A percentile compares a stretch with the other conserved stretches of the same genome.
Evolutionary conservation across 2,329 filamentous ascomycete species (phyloP).

Genomic region (Neodidymelliopsis sp.): DNA sequence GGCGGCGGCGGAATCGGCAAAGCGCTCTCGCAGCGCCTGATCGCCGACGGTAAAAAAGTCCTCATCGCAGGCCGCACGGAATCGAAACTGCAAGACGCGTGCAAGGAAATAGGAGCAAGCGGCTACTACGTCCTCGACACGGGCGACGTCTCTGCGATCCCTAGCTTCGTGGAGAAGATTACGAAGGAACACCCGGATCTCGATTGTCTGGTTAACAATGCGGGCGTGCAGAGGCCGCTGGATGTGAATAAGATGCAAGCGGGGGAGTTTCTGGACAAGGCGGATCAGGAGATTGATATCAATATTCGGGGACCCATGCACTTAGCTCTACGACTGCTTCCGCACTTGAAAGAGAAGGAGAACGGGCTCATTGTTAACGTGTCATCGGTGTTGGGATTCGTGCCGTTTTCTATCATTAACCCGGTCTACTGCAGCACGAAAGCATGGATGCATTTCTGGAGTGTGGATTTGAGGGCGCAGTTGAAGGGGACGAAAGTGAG

Average conservation of each 20-base stretch:
- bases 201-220: conserved; percentile 68
- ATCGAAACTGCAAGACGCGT: conserved; percentile 57
- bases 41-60: conserved; percentile 56
- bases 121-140: conserved; percentile 64
- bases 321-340: conserved; percentile 57
- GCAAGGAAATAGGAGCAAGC: conserved; percentile 54
- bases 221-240: conserved; percentile 64
- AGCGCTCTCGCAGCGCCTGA: conserved; percentile 57
- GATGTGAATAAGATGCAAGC: conserved; percentile 50
- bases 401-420: conserved; percentile 62
- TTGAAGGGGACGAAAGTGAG: conserved; percentile 54
- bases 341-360: conserved; percentile 57
- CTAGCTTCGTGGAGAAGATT: conserved; percentile 56
- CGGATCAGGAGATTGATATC: conserved; percentile 65
- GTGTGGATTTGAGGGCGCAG: conserved; percentile 62
- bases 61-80: conserved; percentile 64
- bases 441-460: conserved; percentile 65
- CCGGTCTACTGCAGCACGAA: conserved; percentile 68
- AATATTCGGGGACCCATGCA: conserved; percentile 67
- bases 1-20: conserved; percentile 62
- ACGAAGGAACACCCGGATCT: conserved; percentile 60
- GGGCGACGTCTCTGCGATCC: conserved; percentile 54
- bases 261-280: conserved; percentile 56
- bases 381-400: conserved; percentile 61
- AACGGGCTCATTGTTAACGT: conserved; percentile 62